Evolutionary conservation across 1,284 basidiomycete species (phyloP).

Genomic region (Pseudozyma hubeiensis): DNA sequence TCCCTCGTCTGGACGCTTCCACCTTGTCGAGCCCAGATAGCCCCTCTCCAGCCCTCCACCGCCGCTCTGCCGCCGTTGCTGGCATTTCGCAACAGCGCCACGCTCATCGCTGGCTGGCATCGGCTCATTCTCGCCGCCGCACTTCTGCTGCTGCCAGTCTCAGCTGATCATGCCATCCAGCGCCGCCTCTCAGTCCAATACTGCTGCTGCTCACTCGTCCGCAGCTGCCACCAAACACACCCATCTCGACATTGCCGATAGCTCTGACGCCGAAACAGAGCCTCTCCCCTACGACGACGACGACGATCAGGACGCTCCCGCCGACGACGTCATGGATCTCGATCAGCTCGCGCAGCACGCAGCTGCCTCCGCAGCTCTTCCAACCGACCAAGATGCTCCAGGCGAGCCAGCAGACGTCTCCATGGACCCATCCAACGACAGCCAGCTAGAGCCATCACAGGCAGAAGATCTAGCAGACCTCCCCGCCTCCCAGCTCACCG

Average conservation of each 20-base stretch:
- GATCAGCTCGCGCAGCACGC: conserved; percentile 28
- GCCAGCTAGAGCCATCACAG: conserved; percentile 23
- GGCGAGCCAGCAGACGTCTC: conserved; percentile 26
- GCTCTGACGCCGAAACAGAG: conserved; percentile 64
- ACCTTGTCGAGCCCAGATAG: neutral
- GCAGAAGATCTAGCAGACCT: conserved; percentile 13
- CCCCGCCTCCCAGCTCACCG: conserved; percentile 32
- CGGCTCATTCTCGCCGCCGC: conserved; percentile 27
- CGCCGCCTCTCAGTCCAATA: conserved; percentile 24
- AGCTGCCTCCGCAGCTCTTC: conserved; percentile 17
- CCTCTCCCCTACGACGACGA: conserved; percentile 62
- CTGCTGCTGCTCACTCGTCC: conserved; percentile 37
- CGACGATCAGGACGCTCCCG: conserved; percentile 24
- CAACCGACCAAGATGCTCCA: conserved; percentile 21
- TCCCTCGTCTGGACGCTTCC: neutral
- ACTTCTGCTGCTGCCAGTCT: conserved; percentile 29
- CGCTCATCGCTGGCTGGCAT: conserved; percentile 17
- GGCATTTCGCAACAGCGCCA: conserved; percentile 17
- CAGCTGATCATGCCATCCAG: conserved; percentile 45
- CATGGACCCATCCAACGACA: conserved; percentile 26
- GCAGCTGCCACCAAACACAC: conserved; percentile 16
- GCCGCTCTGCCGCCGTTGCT: conserved; percentile 10
- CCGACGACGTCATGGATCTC: conserved; percentile 40
- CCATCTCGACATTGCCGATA: conserved; percentile 22
- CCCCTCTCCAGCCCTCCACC: neutral